These are phyloP conservation scores for Backusella tarrabulga DNA, from an alignment of 192 early-diverging fungal species.

Conservation along the genomic window DNA sequence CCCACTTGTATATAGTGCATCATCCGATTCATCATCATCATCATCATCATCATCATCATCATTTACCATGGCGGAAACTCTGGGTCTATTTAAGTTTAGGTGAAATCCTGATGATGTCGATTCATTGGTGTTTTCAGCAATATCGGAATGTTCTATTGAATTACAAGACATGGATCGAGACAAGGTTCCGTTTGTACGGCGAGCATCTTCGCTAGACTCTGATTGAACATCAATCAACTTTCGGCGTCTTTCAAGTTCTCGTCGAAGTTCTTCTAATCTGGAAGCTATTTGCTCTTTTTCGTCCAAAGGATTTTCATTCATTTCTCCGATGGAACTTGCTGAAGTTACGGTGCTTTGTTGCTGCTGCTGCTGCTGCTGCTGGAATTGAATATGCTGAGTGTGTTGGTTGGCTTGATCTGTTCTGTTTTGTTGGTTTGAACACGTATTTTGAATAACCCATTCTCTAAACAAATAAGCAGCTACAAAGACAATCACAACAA, in stretches of 20 bases:
- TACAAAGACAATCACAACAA: slow-evolving; percentile 76
- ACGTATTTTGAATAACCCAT: slow-evolving; percentile 70
- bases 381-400: background rate
- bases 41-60: background rate
- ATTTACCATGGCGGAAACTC: background rate
- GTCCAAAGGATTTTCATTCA: background rate
- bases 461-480: slow-evolving; percentile 82
- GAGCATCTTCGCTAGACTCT: background rate
- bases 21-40: background rate
- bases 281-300: background rate
- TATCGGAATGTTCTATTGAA: background rate
- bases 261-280: background rate
- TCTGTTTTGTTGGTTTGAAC: background rate
- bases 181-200: background rate
- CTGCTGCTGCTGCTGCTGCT: background rate
- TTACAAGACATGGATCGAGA: background rate
- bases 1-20: background rate
- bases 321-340: background rate
- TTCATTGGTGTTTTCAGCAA: background rate
- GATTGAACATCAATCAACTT: background rate
- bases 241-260: background rate
- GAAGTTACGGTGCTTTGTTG: background rate
- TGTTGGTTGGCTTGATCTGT: background rate
- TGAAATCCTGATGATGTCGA: background rate
- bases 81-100: background rate